Evolutionary conservation across 495 filamentous ascomycete species (phyloP).

Genomic region (Xanthoparmelia taractica): DNA sequence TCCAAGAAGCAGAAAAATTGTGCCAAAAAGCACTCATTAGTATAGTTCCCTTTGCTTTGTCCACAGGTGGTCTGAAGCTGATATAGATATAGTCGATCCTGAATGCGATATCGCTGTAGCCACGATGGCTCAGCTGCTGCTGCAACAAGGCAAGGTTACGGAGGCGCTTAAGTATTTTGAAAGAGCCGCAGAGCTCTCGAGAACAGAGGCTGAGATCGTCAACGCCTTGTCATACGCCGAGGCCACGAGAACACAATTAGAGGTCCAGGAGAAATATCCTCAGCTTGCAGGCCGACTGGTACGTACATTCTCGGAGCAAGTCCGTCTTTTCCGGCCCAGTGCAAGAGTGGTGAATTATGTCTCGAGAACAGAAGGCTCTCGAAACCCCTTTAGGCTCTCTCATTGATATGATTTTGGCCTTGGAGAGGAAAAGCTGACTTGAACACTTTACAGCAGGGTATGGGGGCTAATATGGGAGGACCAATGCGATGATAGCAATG

Average conservation of each 20-base stretch:
- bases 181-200: slow-evolving; percentile 86
- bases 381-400: not conserved
- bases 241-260: slow-evolving; percentile 90
- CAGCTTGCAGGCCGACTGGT: slow-evolving; percentile 71
- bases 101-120: slow-evolving; percentile 98
- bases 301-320: not conserved
- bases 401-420: not conserved
- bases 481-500: slow-evolving; percentile 18
- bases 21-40: slow-evolving; percentile 97
- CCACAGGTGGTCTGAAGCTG: slow-evolving; percentile 5
- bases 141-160: slow-evolving; percentile 95
- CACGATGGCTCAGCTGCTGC: slow-evolving; percentile 96
- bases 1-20: slow-evolving; percentile 85
- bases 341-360: not conserved
- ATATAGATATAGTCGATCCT: slow-evolving; percentile 68
- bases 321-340: not conserved
- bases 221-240: slow-evolving; percentile 97
- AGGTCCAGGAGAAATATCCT: slow-evolving; percentile 98
- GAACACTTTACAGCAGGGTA: slow-evolving; percentile 42
- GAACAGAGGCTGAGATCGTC: slow-evolving; percentile 90
- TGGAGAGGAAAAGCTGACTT: not conserved
- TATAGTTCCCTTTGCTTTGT: slow-evolving; percentile 40
- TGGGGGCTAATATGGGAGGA: slow-evolving; percentile 48
- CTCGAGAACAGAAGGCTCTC: not conserved
- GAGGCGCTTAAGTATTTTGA: slow-evolving; percentile 97